Percentiles rank a stretch among this genome's conserved stretches.
phyloP scores from a whole-genome alignment of 2,329 filamentous ascomycete genomes.

The Cladosporium sp. region DNA sequence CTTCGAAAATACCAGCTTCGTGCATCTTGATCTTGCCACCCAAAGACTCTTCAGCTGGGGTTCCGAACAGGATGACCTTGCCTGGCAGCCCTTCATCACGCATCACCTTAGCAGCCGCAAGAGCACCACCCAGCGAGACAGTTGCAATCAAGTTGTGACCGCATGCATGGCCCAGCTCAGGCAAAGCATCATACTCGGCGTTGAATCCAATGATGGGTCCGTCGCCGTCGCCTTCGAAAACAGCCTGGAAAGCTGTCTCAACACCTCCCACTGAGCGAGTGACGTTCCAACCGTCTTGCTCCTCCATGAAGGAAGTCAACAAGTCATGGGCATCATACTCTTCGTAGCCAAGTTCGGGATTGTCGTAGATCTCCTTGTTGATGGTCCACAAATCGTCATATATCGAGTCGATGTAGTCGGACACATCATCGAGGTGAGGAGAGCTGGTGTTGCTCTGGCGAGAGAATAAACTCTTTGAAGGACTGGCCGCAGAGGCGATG shows the following conservation, averaged over 20 bases:
- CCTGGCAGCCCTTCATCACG: slow-evolving; percentile 28
- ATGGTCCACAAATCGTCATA: slow-evolving; percentile 4
- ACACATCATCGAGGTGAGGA: neutral
- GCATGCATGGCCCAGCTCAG: slow-evolving; percentile 41
- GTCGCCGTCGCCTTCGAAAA: slow-evolving; percentile 40
- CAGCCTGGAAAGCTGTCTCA: slow-evolving; percentile 51
- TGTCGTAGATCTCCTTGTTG: slow-evolving; percentile 5
- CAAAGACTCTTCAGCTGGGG: slow-evolving; percentile 32
- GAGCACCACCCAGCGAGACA: neutral
- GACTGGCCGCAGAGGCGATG: neutral
- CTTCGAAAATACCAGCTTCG: slow-evolving; percentile 7
- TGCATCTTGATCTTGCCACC: slow-evolving; percentile 13
- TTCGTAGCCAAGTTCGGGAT: slow-evolving; percentile 47
- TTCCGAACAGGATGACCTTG: slow-evolving; percentile 39
- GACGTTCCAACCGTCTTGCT: slow-evolving; percentile 15
- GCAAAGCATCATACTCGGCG: slow-evolving; percentile 39
- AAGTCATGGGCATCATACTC: slow-evolving; percentile 49
- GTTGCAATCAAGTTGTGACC: slow-evolving; percentile 36
- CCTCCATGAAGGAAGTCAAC: slow-evolving; percentile 46
- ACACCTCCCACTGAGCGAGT: slow-evolving; percentile 42
- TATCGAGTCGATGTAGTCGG: neutral
- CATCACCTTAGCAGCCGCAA: slow-evolving; percentile 28
- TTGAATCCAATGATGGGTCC: slow-evolving; percentile 39
- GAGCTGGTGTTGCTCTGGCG: slow-evolving; percentile 5
- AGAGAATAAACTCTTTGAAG: neutral